These are phyloP conservation scores for Somion occarium DNA, from an alignment of 1,284 basidiomycete genomes.

Conservation along the genomic window DNA sequence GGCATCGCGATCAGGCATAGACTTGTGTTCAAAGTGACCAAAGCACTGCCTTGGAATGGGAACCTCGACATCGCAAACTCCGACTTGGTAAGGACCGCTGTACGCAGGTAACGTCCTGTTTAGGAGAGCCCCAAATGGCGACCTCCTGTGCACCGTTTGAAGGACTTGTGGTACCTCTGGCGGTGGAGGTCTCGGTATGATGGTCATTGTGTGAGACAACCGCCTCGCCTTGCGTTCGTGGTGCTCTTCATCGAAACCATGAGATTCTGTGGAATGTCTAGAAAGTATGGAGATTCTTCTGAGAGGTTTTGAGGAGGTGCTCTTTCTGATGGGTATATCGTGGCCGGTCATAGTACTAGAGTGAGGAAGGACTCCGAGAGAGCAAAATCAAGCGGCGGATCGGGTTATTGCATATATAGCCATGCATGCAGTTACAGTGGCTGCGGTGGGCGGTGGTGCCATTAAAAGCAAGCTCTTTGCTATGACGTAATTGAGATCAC, in stretches of 20 bases:
- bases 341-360: not conserved
- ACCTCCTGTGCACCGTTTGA: constrained; percentile 13
- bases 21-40: constrained; percentile 26
- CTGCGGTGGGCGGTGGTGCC: too few relatives aligned
- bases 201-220: not conserved
- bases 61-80: constrained; percentile 28
- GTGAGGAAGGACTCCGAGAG: too few relatives aligned
- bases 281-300: not conserved
- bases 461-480: too few relatives aligned
- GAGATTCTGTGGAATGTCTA: not conserved
- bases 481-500: too few relatives aligned
- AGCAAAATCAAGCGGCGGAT: too few relatives aligned
- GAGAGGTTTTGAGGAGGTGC: not conserved
- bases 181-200: constrained; percentile 8
- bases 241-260: not conserved
- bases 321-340: not conserved
- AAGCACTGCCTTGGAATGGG: constrained; percentile 23
- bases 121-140: constrained; percentile 24
- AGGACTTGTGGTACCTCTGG: constrained; percentile 5
- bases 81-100: constrained; percentile 25
- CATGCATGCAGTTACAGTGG: too few relatives aligned
- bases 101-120: constrained; percentile 25
- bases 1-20: constrained; percentile 16
- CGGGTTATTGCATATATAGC: too few relatives aligned
- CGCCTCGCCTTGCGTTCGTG: not conserved